Conservation (phyloP, 2,329 filamentous ascomycete species). For the Phialocephala sp. region DNA sequence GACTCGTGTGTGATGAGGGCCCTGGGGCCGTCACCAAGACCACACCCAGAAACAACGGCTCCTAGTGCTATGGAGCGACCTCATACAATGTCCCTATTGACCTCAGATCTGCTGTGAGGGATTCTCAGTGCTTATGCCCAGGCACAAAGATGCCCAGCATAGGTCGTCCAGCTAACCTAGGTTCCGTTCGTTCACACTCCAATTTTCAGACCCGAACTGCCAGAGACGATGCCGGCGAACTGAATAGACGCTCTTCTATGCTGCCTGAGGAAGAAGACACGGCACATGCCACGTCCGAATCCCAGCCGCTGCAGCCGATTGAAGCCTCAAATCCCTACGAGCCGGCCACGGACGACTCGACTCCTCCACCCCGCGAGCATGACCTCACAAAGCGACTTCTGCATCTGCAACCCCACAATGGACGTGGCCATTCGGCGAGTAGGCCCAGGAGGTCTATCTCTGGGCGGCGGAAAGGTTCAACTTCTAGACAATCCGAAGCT, state of each 20-base stretch:
- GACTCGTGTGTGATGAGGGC: conserved; percentile 1
- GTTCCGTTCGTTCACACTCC: conserved; percentile 39
- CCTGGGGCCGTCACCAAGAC: not conserved
- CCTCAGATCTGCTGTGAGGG: not conserved
- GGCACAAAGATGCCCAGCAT: conserved; percentile 17
- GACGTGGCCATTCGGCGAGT: conserved; percentile 17
- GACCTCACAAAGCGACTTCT: conserved; percentile 36
- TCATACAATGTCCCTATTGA: conserved; percentile 4
- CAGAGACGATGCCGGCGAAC: conserved; percentile 50
- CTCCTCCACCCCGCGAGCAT: conserved; percentile 36
- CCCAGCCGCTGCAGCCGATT: conserved; percentile 4
- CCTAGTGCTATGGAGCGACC: not conserved
- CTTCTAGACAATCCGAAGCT: conserved; percentile 1
- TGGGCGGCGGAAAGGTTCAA: conserved; percentile 23
- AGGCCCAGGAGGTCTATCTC: conserved; percentile 21
- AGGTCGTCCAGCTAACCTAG: conserved; percentile 15
- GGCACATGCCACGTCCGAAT: not conserved
- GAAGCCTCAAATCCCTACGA: conserved; percentile 36
- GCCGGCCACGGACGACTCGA: conserved; percentile 35
- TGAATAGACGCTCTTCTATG: conserved; percentile 47
- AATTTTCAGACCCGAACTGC: conserved; percentile 53
- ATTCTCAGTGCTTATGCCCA: not conserved
- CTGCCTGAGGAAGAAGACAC: conserved; percentile 23
- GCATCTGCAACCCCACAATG: conserved; percentile 27
- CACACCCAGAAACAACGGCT: not conserved